A percentile compares a stretch with the other conserved stretches of the same genome.
phyloP scores from a whole-genome alignment of 2,329 filamentous ascomycete species.

The Cordyceps fumosorosea region DNA sequence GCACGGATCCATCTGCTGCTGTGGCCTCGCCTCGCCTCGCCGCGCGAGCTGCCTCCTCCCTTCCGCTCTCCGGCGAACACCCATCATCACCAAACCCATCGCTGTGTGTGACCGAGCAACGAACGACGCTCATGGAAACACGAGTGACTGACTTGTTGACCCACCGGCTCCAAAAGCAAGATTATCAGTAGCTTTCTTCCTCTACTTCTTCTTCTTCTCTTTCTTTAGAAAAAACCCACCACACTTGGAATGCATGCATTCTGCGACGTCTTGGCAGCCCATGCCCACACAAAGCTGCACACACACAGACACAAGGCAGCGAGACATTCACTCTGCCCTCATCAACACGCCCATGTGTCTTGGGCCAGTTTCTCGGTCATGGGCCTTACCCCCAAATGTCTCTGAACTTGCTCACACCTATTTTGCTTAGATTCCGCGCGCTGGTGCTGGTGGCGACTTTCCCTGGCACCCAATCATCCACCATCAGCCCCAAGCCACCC shows the following conservation, averaged over 20 bases:
- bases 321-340: neutral
- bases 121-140: too few species aligned
- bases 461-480: neutral
- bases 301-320: neutral
- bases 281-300: neutral
- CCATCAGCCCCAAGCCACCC: conserved; percentile 9
- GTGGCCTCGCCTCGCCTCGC: neutral
- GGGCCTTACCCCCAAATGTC: neutral
- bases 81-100: too few species aligned
- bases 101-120: too few species aligned
- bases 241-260: neutral
- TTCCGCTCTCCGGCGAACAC: too few species aligned
- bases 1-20: neutral
- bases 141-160: too few species aligned
- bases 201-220: too few species aligned
- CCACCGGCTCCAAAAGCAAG: too few species aligned
- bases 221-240: too few species aligned
- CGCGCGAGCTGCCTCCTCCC: neutral
- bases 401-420: neutral
- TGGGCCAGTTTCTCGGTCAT: too few species aligned
- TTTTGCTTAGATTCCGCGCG: neutral
- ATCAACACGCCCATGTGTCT: neutral
- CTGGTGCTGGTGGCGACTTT: neutral
- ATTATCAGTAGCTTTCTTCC: too few species aligned
- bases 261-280: neutral